Conservation (phyloP, 176 grass and related monocot genomes). For the Juncus effusus region DNA sequence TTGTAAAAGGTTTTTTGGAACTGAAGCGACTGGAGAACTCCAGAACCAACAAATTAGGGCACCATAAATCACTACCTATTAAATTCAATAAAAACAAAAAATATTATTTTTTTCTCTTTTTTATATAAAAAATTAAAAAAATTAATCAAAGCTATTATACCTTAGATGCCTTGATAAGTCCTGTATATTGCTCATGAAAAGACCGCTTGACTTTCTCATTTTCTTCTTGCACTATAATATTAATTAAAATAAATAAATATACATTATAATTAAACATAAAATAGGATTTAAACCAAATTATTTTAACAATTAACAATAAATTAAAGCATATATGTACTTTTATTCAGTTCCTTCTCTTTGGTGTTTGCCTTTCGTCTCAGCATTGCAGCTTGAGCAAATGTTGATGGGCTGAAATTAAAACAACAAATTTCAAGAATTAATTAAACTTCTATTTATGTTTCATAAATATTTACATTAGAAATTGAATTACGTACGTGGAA, state of each 20-base stretch:
- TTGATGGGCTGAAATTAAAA: slow-evolving; percentile 60
- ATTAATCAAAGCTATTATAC: slow-evolving; percentile 37
- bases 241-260: slow-evolving; percentile 17
- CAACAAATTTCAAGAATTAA: slow-evolving; percentile 15
- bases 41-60: slow-evolving; percentile 55
- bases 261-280: too few species aligned
- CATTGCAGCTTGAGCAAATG: slow-evolving; percentile 92
- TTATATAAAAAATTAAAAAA: not conserved
- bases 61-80: slow-evolving; percentile 62
- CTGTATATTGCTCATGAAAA: slow-evolving; percentile 49
- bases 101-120: slow-evolving; percentile 5
- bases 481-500: slow-evolving; percentile 47
- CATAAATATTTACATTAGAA: slow-evolving; percentile 3
- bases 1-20: slow-evolving; percentile 80
- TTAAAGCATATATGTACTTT: slow-evolving; percentile 36
- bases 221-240: slow-evolving; percentile 59
- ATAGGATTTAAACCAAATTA: too few species aligned
- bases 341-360: slow-evolving; percentile 82
- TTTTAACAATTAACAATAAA: not conserved
- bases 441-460: not conserved
- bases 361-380: slow-evolving; percentile 60
- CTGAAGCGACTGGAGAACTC: slow-evolving; percentile 59
- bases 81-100: slow-evolving; percentile 4
- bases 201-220: slow-evolving; percentile 52
- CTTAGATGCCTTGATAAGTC: slow-evolving; percentile 50